Evolutionary conservation across 2,329 filamentous ascomycete genomes (phyloP).

Genomic region (Clarireedia monteithiana): DNA sequence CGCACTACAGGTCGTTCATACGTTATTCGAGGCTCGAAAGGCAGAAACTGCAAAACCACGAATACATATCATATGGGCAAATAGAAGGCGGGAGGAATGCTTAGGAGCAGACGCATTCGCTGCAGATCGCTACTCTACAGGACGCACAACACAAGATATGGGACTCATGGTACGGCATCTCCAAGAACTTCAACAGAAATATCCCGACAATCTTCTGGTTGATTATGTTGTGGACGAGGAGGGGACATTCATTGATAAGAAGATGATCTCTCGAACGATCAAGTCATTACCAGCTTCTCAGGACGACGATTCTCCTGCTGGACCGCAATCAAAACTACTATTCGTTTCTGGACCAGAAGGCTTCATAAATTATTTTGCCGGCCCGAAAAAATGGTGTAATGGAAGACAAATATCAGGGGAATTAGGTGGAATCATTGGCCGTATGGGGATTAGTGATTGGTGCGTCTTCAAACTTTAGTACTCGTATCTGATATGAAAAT

Average conservation of each 20-base stretch:
- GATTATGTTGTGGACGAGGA: slow-evolving; percentile 82
- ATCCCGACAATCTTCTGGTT: slow-evolving; percentile 51
- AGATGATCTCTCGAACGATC: slow-evolving; percentile 37
- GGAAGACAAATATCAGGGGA: slow-evolving; percentile 70
- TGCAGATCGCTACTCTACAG: background rate
- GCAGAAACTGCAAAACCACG: slow-evolving; percentile 25
- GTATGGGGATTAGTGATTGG: slow-evolving; percentile 39
- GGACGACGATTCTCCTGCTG: no score
- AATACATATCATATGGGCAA: slow-evolving; percentile 80
- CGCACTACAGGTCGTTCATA: slow-evolving; percentile 70
- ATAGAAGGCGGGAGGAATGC: slow-evolving; percentile 58
- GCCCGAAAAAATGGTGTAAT: background rate
- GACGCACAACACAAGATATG: slow-evolving; percentile 15
- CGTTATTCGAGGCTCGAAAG: slow-evolving; percentile 40
- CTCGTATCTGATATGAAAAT: no score
- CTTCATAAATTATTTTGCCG: slow-evolving; percentile 3
- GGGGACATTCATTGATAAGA: slow-evolving; percentile 52
- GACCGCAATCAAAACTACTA: slow-evolving; percentile 42
- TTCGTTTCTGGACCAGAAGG: slow-evolving; percentile 14
- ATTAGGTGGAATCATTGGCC: slow-evolving; percentile 59
- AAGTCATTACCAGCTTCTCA: background rate
- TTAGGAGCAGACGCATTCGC: slow-evolving; percentile 34
- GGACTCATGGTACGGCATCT: slow-evolving; percentile 55
- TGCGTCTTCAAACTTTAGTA: slow-evolving; percentile 30
- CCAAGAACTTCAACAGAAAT: slow-evolving; percentile 48